Evolutionary conservation across 768 basidiomycete genomes (phyloP), one percentile per base, ranked within the genome.

Genomic region (Crepidotus variabilis): DNA sequence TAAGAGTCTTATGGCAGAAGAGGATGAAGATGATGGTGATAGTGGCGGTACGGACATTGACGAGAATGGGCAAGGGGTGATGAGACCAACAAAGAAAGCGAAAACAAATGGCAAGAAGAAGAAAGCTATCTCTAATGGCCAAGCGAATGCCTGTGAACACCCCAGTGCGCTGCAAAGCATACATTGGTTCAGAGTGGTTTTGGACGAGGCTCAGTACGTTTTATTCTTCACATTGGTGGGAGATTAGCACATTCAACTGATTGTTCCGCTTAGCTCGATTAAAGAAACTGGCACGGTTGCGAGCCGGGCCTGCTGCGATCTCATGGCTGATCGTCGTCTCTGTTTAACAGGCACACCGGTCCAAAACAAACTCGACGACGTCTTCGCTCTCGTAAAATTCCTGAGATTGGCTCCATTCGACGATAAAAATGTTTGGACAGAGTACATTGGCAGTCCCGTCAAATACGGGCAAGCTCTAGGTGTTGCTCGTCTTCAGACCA

Each of bases 341-440:
- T 95, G 93, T 70, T 77, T 99, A 39, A 95, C 95, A n/a, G 97
- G 97, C 55, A 99, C 97, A 7, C 97, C 97, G 1, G 94, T 99
- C 35, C 97, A 99, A 75, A 99, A 99, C 79, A 97, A 96, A 72
- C 83, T 98, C 52, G 97, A 98, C 73, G 97, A 99, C 67, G 89
- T 99, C 50, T 98, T 89, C 71, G 97, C 97, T 4, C 78, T 99
- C 57, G 86, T 99, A 79, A 97, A 97, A 72, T 98, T 99, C 74
- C 74, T 99, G 54, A 88, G 94, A 20, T 71, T 98, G 63, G 81
- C 86, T 21, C 97, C 97, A 1, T 88, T 98, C 62, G 91, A 97
- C 66, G 94, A 98, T 70, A 95, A 95, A 72, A 85, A 84, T 54
- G 72, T 87, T 11, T 99, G 97, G 94, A 94, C 88, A 21, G 90